Conservation (phyloP, 2,329 filamentous ascomycete genomes). For the Claviceps fusiformis region DNA sequence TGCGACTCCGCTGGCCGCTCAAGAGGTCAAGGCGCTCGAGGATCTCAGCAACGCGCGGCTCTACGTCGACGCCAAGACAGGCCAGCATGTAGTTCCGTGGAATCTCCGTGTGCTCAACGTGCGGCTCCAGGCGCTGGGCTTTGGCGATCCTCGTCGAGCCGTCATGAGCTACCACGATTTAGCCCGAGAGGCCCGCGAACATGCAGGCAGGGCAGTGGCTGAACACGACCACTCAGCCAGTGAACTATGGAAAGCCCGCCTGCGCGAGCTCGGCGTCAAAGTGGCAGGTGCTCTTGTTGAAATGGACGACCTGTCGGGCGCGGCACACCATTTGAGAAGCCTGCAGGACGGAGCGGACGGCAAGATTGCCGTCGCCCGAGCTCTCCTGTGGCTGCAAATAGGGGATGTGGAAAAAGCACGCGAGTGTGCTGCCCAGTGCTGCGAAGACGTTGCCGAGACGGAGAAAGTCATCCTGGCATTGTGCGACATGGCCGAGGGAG, state of each 20-base stretch:
- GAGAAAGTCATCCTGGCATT: slow-evolving; percentile 50
- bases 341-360: slow-evolving; percentile 30
- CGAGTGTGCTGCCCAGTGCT: slow-evolving; percentile 28
- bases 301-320: slow-evolving; percentile 78
- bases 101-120: slow-evolving; percentile 70
- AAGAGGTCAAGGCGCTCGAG: slow-evolving; percentile 51
- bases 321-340: slow-evolving; percentile 55
- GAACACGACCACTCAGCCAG: slow-evolving; percentile 38
- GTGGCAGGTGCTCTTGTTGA: slow-evolving; percentile 58
- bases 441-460: slow-evolving; percentile 18
- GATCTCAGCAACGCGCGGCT: slow-evolving; percentile 42
- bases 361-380: slow-evolving; percentile 34
- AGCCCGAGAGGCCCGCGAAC: slow-evolving; percentile 58
- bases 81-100: slow-evolving; percentile 69
- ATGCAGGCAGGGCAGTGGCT: slow-evolving; percentile 34
- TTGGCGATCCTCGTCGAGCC: slow-evolving; percentile 68
- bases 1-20: slow-evolving; percentile 53
- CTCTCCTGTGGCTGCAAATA: slow-evolving; percentile 63
- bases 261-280: slow-evolving; percentile 61
- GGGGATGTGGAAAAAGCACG: slow-evolving; percentile 62
- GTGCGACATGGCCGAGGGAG: slow-evolving; percentile 63
- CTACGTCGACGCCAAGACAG: slow-evolving; percentile 41
- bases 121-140: slow-evolving; percentile 72
- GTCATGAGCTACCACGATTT: slow-evolving; percentile 89
- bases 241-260: slow-evolving; percentile 54